A percentile compares a stretch with the other conserved stretches of the same genome.
phyloP scores from a whole-genome alignment of 1,284 basidiomycete genomes.

The Malassezia restricta region DNA sequence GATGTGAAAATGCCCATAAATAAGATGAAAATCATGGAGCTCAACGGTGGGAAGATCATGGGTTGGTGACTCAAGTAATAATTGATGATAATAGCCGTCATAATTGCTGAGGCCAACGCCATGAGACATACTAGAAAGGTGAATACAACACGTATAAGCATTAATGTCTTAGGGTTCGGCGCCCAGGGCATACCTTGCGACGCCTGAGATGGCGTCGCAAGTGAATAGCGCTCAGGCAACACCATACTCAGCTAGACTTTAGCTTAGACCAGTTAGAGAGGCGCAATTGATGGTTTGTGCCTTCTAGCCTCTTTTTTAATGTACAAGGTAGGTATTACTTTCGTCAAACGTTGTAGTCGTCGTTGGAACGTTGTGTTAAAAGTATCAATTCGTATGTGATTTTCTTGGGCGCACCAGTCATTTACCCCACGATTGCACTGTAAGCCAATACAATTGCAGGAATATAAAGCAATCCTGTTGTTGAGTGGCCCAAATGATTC shows the following conservation, averaged over 20 bases:
- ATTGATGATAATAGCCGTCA: slow-evolving; percentile 37
- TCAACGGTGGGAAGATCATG: slow-evolving; percentile 46
- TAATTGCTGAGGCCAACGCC: slow-evolving; percentile 35
- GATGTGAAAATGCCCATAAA: slow-evolving; percentile 44
- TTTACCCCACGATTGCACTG: slow-evolving; percentile 7
- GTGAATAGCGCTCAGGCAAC: slow-evolving; percentile 31
- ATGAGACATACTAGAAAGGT: slow-evolving; percentile 37
- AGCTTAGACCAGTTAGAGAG: neutral
- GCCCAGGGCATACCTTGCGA: slow-evolving; percentile 21
- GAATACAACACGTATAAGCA: slow-evolving; percentile 36
- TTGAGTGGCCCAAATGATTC: neutral
- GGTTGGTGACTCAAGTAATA: slow-evolving; percentile 46
- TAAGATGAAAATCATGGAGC: slow-evolving; percentile 46
- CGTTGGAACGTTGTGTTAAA: too few relatives aligned
- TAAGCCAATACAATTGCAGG: neutral
- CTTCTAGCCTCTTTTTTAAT: too few relatives aligned
- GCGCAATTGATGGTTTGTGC: neutral
- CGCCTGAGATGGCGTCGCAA: slow-evolving; percentile 24
- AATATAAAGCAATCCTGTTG: neutral
- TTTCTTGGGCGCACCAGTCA: too few relatives aligned
- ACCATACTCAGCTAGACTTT: slow-evolving; percentile 19
- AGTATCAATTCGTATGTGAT: too few relatives aligned
- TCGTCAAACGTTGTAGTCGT: too few relatives aligned
- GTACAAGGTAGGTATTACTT: too few relatives aligned
- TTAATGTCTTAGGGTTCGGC: slow-evolving; percentile 35